Evolutionary conservation across 140 eudicot genomes (phyloP), one percentile per base, ranked within the genome.

Genomic region (Erigeron philadelphicus): DNA sequence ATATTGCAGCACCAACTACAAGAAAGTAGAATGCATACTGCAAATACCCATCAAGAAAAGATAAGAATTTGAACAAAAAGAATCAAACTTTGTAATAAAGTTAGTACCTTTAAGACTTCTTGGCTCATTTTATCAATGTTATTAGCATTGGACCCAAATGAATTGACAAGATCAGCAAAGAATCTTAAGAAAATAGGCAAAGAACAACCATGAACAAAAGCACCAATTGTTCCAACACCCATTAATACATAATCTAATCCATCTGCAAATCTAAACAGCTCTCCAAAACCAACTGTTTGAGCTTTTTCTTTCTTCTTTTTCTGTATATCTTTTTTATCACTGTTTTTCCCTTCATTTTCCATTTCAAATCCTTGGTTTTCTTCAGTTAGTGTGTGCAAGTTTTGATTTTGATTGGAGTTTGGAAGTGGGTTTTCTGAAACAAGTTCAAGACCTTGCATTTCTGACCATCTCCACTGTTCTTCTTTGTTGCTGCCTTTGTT

Each of bases 21-120:
- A 90, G 95, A 80, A 90, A 90, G 85, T 90, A 90, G 72, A 85
- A 87, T 79, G 97, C 97, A 82, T 90, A 90, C 97, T 90, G 79
- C 76, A 81, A 74, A 73, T 23, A 47, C 58, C 62, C 79, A 68
- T 41, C 59, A 56, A 70, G n/a, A 76, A 80, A 63, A 71, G 16
- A 38, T 46, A 61, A 46, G 41, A 67, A 60, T 4, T 48, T 72
- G 45, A 72, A 52, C 50, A 42, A 61, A 66, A 66, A 10, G 67
- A 62, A 66, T 46, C 31, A 65, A 48, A 21, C 49, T 72, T 72
- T 64, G 11, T 43, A 59, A 65, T 41, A 45, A 58, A 60, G 72
- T 11, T 64, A 21, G 3, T 64, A 90, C 97, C 97, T 87, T 90
- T 46, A 84, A 74, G 38, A 87, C 95, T 81, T 90, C 90, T 76